Evolutionary conservation across 257 asterid genomes (phyloP).

Genomic region (Perilla frutescens): DNA sequence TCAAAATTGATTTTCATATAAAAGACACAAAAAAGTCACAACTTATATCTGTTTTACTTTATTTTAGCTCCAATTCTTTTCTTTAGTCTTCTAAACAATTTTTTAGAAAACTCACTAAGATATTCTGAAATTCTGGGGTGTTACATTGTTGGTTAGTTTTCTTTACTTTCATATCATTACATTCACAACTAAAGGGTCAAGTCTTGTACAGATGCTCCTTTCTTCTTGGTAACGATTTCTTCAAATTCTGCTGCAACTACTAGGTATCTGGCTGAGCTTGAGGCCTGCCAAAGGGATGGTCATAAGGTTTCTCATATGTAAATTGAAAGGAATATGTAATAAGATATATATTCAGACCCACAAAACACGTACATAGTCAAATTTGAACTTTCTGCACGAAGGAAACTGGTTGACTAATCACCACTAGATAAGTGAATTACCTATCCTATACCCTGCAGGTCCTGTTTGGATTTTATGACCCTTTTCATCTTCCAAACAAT

Average conservation of each 20-base stretch:
- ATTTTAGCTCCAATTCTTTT: no score
- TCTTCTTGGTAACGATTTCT: constrained; percentile 74
- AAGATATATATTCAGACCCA: neutral
- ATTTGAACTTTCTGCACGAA: neutral
- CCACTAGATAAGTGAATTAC: constrained; percentile 22
- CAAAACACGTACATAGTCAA: constrained; percentile 2
- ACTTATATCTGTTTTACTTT: no score
- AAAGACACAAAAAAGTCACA: no score
- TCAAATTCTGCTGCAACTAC: constrained; percentile 61
- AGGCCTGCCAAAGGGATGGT: constrained; percentile 61
- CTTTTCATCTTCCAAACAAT: constrained; percentile 75
- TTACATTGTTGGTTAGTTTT: constrained; percentile 29
- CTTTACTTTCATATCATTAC: constrained; percentile 22
- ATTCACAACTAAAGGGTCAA: constrained; percentile 26
- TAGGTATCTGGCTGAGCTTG: constrained; percentile 70
- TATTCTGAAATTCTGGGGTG: no score
- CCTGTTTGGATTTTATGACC: constrained; percentile 91
- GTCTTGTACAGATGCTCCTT: constrained; percentile 71
- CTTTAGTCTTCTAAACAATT: no score
- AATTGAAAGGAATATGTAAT: constrained; percentile 13
- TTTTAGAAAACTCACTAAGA: no score
- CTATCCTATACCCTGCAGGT: constrained; percentile 53
- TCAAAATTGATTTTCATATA: no score
- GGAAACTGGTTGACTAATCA: constrained; percentile 18
- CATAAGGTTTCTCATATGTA: constrained; percentile 60